Base-by-base conservation (phyloP, 495 filamentous ascomycete genomes). In the Ascobolus immersus region DNA sequence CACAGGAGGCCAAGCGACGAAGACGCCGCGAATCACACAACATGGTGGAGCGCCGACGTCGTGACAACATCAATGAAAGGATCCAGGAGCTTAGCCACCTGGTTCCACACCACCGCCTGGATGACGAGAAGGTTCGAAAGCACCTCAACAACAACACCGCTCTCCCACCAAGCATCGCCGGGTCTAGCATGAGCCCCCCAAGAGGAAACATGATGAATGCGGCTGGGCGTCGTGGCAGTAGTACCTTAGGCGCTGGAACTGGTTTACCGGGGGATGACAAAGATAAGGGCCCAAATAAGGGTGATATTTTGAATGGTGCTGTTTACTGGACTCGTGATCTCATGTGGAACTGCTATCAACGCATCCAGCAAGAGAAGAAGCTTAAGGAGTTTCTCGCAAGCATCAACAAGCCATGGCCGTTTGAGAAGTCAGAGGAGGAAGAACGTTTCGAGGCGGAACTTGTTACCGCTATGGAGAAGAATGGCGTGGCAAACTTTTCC, bases 231-330 rank as follows among this genome's bases (percentile, higher is more conserved):
- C 67, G 86, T 31, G 86, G 86, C 12, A 55, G 63, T 11, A 52
- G 58, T 28, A 91, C 93, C 38, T n/a, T n/a, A n/a, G 89, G 78
- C 3, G 76, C 80, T 38, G 34, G 39, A 33, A 39, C 36, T 32
- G 80, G 84, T 14, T 61, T 91, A 22, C 77, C 82, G 0, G 67
- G 84, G 18, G 86, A 96, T 44, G 86, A 96, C 40, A 96, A 94
- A 44, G 86, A 96, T 54, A 93, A 94, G 42, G 89, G 89, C 1
- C 86, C 86, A 0, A 94, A 94, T 61, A 96, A 96, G 55, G 86
- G 86, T 26, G 86, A 96, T 47, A 94, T 96, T 34, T 69, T 96
- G 35, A 94, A 94, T 49, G 86, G 86, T 19, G 76, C 86, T 11
- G 86, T 96, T 30, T 74, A 77, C 52, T 96, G 86, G 86, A 92